These are phyloP conservation scores for Galerina marginata DNA, from an alignment of 768 basidiomycete genomes.

Conservation along the genomic window DNA sequence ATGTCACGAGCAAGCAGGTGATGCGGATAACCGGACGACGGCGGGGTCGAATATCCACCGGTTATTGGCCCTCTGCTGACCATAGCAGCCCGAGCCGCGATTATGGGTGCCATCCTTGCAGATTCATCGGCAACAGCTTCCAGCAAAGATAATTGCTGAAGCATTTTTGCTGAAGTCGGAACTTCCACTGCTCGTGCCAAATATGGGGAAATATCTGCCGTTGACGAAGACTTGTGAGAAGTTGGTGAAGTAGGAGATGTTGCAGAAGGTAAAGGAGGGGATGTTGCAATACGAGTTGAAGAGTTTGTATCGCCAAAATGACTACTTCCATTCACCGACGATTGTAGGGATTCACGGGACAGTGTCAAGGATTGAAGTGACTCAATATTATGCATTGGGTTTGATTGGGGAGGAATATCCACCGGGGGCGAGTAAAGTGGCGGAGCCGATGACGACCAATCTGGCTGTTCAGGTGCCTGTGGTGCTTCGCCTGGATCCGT, in stretches of 20 bases:
- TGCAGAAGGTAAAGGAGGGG: slow-evolving; percentile 20
- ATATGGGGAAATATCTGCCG: slow-evolving; percentile 75
- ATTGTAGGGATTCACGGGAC: not conserved
- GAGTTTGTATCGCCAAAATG: not conserved
- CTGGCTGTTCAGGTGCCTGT: slow-evolving; percentile 12
- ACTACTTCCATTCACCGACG: not conserved
- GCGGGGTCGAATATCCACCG: slow-evolving; percentile 13
- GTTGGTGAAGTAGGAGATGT: slow-evolving; percentile 31
- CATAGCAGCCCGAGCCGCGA: slow-evolving; percentile 31
- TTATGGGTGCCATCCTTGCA: slow-evolving; percentile 58
- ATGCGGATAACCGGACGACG: slow-evolving; percentile 35
- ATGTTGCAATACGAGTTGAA: not conserved
- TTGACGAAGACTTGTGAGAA: slow-evolving; percentile 50
- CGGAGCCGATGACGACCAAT: slow-evolving; percentile 25
- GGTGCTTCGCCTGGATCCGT: slow-evolving; percentile 16
- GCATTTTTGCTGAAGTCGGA: slow-evolving; percentile 61
- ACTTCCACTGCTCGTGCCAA: slow-evolving; percentile 58
- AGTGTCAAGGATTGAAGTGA: not conserved
- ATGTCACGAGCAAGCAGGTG: slow-evolving; percentile 24
- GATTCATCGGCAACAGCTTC: slow-evolving; percentile 79
- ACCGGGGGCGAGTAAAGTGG: not conserved
- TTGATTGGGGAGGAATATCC: not conserved
- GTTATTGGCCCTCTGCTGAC: slow-evolving; percentile 23
- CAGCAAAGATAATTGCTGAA: slow-evolving; percentile 73
- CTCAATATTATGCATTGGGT: not conserved